Evolutionary conservation across 192 early-diverging fungal species (phyloP).

Genomic region (Podila epigama): DNA sequence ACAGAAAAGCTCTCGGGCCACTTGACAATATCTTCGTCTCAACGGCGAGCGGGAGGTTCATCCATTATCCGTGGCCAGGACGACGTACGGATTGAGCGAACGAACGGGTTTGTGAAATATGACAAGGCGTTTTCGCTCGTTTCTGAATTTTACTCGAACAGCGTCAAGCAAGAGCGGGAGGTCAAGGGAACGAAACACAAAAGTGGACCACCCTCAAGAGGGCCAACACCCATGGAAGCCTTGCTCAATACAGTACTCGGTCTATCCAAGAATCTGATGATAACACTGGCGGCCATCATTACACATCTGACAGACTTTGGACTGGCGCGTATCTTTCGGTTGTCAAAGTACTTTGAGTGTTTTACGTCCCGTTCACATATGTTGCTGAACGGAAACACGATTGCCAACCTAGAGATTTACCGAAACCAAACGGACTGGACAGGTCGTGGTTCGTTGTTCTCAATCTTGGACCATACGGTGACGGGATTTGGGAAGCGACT

Average conservation of each 20-base stretch:
- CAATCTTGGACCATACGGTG: slow-evolving; percentile 70
- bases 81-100: slow-evolving; percentile 61
- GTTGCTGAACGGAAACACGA: slow-evolving; percentile 72
- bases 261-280: slow-evolving; percentile 25
- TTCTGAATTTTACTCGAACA: slow-evolving; percentile 52
- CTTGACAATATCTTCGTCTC: slow-evolving; percentile 24
- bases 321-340: slow-evolving; percentile 61
- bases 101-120: slow-evolving; percentile 56
- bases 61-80: slow-evolving; percentile 29
- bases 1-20: slow-evolving; percentile 64
- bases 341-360: slow-evolving; percentile 65
- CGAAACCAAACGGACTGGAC: slow-evolving; percentile 55
- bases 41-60: not conserved
- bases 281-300: slow-evolving; percentile 61
- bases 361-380: slow-evolving; percentile 68
- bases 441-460: slow-evolving; percentile 60
- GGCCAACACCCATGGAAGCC: slow-evolving; percentile 20
- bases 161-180: slow-evolving; percentile 21
- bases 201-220: not conserved
- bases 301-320: slow-evolving; percentile 69
- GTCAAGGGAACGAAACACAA: not conserved
- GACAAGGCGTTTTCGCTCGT: slow-evolving; percentile 51
- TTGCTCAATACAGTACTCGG: slow-evolving; percentile 33
- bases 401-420: slow-evolving; percentile 72
- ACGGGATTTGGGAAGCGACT: slow-evolving; percentile 71